These are phyloP conservation scores for Mycena olivaceomarginata DNA, from an alignment of 768 basidiomycete species.

Conservation along the genomic window DNA sequence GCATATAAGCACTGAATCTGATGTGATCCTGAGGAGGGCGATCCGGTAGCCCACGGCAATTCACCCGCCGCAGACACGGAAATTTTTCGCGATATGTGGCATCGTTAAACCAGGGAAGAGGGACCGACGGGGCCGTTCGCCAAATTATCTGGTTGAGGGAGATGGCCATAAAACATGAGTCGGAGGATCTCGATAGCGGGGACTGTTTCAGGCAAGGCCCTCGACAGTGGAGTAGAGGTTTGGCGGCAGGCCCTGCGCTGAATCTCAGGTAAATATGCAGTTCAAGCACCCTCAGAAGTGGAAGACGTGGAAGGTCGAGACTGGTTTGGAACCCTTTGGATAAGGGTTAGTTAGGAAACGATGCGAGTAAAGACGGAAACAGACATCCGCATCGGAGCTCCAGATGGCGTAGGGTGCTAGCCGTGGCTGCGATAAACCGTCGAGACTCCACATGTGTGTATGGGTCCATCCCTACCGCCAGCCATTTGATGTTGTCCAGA, in stretches of 20 bases:
- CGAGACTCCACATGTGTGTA: background rate
- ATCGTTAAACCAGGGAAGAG: background rate
- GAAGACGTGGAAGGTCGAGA: conserved; percentile 2
- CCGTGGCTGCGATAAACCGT: background rate
- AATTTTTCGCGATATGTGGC: background rate
- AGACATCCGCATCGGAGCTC: conserved; percentile 6
- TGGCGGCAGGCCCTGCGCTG: background rate
- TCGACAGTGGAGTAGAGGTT: background rate
- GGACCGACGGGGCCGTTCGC: background rate
- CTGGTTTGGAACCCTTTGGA: background rate
- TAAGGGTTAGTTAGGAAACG: background rate
- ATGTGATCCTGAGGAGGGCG: background rate
- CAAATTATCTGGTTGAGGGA: background rate
- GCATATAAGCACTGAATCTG: background rate
- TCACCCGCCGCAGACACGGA: background rate
- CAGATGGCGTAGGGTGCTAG: background rate
- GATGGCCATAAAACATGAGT: background rate
- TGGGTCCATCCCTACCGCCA: background rate
- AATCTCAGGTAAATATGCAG: background rate
- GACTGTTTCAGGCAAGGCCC: background rate
- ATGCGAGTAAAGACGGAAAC: background rate
- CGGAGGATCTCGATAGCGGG: background rate
- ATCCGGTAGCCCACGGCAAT: background rate
- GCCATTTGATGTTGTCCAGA: background rate
- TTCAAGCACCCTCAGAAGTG: background rate